Percentiles rank a stretch among this genome's conserved stretches.
phyloP scores from a whole-genome alignment of 73 alveolate species.

The Blepharisma stoltei region DNA sequence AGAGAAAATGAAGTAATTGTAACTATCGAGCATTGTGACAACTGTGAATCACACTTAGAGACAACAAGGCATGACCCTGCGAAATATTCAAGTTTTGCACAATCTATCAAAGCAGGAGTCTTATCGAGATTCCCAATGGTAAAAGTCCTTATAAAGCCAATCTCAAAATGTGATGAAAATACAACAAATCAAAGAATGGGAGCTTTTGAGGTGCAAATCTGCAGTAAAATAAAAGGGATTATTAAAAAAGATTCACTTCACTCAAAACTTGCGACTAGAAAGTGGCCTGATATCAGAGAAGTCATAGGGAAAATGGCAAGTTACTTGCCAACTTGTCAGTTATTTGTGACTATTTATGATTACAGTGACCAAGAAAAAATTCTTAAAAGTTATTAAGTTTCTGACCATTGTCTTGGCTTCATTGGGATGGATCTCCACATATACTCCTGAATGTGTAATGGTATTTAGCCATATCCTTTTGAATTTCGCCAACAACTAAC shows the following conservation, averaged over 20 bases:
- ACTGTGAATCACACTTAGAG: constrained; percentile 33
- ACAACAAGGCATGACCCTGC: constrained; percentile 47
- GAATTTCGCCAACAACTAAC: no score
- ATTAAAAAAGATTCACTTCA: not conserved
- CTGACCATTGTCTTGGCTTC: no score
- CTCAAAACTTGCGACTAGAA: constrained; percentile 34
- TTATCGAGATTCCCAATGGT: constrained; percentile 35
- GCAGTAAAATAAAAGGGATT: not conserved
- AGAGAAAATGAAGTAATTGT: constrained; percentile 35
- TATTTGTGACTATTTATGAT: constrained; percentile 34
- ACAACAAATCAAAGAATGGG: constrained; percentile 38
- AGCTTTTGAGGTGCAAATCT: constrained; percentile 43
- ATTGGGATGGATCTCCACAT: no score
- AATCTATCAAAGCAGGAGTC: constrained; percentile 35
- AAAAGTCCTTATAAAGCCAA: constrained; percentile 45
- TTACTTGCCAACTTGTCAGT: constrained; percentile 34
- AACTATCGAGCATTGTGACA: constrained; percentile 43
- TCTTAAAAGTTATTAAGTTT: constrained; percentile 12
- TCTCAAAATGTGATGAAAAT: constrained; percentile 18
- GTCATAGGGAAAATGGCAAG: constrained; percentile 25
- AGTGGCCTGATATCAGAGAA: constrained; percentile 37
- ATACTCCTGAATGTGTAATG: no score
- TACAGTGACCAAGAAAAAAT: not conserved
- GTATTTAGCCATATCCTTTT: no score
- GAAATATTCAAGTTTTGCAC: constrained; percentile 40